Evolutionary conservation across 1,284 basidiomycete genomes (phyloP), one percentile per base, ranked within the genome.

Genomic region (Fomitopsis schrenkii): DNA sequence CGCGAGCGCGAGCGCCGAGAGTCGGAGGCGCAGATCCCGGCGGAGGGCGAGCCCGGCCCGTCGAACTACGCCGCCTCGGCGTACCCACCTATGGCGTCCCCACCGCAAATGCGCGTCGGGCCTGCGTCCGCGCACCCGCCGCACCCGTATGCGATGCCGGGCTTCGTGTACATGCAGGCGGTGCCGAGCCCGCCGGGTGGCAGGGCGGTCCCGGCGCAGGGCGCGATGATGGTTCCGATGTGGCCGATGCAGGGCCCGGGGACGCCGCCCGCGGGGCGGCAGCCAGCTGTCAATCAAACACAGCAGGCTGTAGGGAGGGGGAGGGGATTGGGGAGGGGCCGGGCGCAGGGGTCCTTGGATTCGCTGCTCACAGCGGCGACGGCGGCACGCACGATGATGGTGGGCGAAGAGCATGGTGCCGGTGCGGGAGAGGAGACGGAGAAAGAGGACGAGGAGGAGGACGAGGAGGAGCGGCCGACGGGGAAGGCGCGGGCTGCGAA

Each of bases 361-460:
- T 86, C 84, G 0, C 72, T 89, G 35, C 68, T 90, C 30, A 86
- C 79, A 65, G 87, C 86, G 5, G 87, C 87, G 12, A 76, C 79
- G 65, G 87, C 86, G 7, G 87, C 87, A 10, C 76, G 84, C 44
- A 70, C 72, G 35, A 66, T 75, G 50, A 85, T 86, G 79, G 82
- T 84, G 74, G 79, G 77, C 44, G 74, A 76, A 71, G 74, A 69
- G 26, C 14, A 17, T 3, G 42, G n/a, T 5, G 12, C 3, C 28
- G 62, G 69, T 15, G 71, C 71, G 5, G 66, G 58, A 14, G 66
- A 72, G 45, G 71, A 70, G 38, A 64, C 67, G 19, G 61, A 64
- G 45, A 70, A 57, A 30, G 41, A 35, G n/a, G 46, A 36, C 19
- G 35, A 10, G 26, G 41, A 61, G 40, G 57, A 8, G 60, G 57